phyloP scores from a whole-genome alignment of 2,329 filamentous ascomycete genomes.

The Pezicula neosporulosa region DNA sequence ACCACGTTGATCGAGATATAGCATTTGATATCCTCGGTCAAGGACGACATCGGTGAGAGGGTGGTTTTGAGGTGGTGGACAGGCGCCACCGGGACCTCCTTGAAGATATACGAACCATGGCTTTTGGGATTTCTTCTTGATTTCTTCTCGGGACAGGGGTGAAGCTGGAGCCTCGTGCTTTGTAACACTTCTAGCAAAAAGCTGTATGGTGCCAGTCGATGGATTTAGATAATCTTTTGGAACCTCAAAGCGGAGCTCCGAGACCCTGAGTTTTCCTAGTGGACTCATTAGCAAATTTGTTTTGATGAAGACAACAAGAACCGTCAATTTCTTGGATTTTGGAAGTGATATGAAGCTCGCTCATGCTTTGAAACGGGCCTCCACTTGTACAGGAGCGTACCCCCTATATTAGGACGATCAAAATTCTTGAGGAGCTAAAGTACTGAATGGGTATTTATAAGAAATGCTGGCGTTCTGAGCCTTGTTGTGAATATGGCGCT shows the following conservation, averaged over 20 bases:
- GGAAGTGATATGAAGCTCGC: too few species aligned
- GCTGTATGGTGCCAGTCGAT: constrained; percentile 55
- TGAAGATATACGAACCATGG: constrained; percentile 72
- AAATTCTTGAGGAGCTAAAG: too few species aligned
- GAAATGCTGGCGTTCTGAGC: too few species aligned
- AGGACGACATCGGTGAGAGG: constrained; percentile 69
- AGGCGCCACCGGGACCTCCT: constrained; percentile 82
- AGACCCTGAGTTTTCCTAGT: constrained; percentile 68
- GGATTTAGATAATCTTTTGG: constrained; percentile 72
- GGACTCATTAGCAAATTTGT: neutral
- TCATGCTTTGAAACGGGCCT: neutral
- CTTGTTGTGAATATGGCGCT: too few species aligned
- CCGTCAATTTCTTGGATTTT: too few species aligned
- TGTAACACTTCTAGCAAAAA: constrained; percentile 75
- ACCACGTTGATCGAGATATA: constrained; percentile 88
- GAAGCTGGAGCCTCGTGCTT: constrained; percentile 55
- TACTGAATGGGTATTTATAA: too few species aligned
- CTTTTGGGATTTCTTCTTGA: constrained; percentile 43
- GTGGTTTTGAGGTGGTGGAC: constrained; percentile 69
- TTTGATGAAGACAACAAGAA: neutral
- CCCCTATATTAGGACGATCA: too few species aligned
- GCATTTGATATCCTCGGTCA: constrained; percentile 76
- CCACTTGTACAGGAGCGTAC: neutral
- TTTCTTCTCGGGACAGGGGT: constrained; percentile 31
- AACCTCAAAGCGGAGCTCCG: constrained; percentile 82